These are phyloP conservation scores for Vigna hirtella DNA, from an alignment of 306 rosid species.

Conservation along the genomic window DNA sequence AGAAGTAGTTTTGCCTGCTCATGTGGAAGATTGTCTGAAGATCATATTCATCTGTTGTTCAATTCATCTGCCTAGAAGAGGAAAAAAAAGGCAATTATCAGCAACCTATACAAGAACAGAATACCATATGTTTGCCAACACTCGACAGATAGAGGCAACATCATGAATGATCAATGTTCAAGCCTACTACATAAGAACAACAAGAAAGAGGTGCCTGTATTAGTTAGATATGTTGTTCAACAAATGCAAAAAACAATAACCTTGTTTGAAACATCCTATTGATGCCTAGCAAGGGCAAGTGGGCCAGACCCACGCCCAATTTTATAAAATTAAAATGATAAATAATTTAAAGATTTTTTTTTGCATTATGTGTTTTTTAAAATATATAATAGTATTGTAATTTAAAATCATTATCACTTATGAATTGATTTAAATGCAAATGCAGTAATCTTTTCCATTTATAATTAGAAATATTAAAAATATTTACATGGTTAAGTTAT, in stretches of 20 bases:
- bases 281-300: not conserved
- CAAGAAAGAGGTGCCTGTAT: conserved; percentile 13
- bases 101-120: conserved; percentile 3
- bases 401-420: too few relatives aligned
- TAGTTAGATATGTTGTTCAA: not conserved
- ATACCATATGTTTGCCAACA: not conserved
- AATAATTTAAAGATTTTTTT: too few relatives aligned
- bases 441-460: too few relatives aligned
- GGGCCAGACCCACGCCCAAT: too few relatives aligned
- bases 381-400: too few relatives aligned
- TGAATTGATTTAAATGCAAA: too few relatives aligned
- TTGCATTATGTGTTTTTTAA: too few relatives aligned
- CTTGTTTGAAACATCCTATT: conserved; percentile 12
- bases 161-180: conserved; percentile 25
- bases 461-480: too few relatives aligned
- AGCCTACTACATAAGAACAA: not conserved
- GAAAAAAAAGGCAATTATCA: conserved; percentile 24
- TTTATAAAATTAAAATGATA: too few relatives aligned
- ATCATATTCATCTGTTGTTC: conserved; percentile 38
- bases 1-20: conserved; percentile 34
- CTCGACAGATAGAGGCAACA: not conserved
- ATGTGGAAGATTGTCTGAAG: conserved; percentile 26
- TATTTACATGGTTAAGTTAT: too few relatives aligned
- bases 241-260: conserved; percentile 14
- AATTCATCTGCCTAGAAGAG: conserved; percentile 45